Percentiles rank a stretch among this genome's conserved stretches.
Conservation (phyloP, 495 filamentous ascomycete genomes). For the Penicillium lividum region DNA sequence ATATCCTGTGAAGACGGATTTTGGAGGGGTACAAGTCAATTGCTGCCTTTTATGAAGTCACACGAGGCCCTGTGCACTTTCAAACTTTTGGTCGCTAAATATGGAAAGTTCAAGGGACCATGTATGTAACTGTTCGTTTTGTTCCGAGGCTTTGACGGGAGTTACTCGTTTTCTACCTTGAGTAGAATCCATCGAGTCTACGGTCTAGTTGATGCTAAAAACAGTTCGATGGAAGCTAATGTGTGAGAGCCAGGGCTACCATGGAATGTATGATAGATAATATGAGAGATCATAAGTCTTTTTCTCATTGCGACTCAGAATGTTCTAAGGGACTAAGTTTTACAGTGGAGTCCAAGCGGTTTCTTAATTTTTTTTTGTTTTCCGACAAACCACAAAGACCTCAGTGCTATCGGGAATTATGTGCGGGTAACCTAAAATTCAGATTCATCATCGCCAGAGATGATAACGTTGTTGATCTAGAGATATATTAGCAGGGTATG, state of each 20-base stretch:
- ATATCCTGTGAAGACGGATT: background rate
- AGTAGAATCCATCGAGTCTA: too few species aligned
- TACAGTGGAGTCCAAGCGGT: conserved; percentile 32
- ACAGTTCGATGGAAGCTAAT: too few species aligned
- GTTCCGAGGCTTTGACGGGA: background rate
- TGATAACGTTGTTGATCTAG: conserved; percentile 87
- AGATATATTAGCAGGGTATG: conserved; percentile 20
- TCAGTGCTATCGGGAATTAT: conserved; percentile 23
- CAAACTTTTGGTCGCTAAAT: background rate
- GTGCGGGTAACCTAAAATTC: conserved; percentile 68
- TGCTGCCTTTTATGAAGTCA: background rate
- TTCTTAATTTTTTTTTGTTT: conserved; percentile 30
- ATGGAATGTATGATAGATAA: background rate
- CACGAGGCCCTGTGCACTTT: background rate
- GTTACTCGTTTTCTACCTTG: too few species aligned
- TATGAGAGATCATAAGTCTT: conserved; percentile 26
- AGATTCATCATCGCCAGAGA: conserved; percentile 86
- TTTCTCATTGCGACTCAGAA: conserved; percentile 31
- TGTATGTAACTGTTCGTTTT: background rate
- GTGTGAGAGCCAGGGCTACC: too few species aligned
- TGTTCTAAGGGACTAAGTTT: conserved; percentile 33
- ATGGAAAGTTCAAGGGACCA: background rate
- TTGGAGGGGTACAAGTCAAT: background rate
- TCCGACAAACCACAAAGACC: conserved; percentile 12
- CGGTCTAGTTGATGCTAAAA: too few species aligned